Conservation (phyloP, 2,329 filamentous ascomycete genomes). For the Epichloe hybrida region DNA sequence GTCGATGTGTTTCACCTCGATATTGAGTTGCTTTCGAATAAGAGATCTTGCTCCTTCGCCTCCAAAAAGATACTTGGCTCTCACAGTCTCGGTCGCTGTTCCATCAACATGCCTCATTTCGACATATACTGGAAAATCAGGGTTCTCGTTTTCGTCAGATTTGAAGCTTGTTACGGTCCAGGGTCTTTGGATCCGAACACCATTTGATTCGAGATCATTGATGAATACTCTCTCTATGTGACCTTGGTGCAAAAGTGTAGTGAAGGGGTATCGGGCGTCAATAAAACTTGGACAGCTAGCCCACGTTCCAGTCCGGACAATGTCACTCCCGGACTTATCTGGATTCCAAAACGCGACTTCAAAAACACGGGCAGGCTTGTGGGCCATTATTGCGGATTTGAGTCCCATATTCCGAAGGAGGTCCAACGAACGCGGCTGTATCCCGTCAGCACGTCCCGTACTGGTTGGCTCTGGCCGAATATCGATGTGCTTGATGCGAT, state of each 20-base stretch:
- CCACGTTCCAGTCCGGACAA: slow-evolving; percentile 60
- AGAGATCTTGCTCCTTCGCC: slow-evolving; percentile 58
- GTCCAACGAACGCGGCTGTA: slow-evolving; percentile 80
- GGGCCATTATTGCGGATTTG: slow-evolving; percentile 76
- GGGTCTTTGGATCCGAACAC: slow-evolving; percentile 45
- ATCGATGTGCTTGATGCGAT: slow-evolving; percentile 90
- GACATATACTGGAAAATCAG: slow-evolving; percentile 68
- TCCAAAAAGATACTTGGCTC: slow-evolving; percentile 57
- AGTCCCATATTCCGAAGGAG: slow-evolving; percentile 80
- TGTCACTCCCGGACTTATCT: slow-evolving; percentile 37
- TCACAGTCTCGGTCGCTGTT: slow-evolving; percentile 50
- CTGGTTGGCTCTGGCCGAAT: slow-evolving; percentile 73
- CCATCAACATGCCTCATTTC: slow-evolving; percentile 66
- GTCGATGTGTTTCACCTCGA: slow-evolving; percentile 59
- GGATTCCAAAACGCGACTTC: slow-evolving; percentile 66
- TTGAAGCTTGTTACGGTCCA: slow-evolving; percentile 51
- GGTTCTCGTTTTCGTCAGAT: slow-evolving; percentile 40
- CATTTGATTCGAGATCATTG: slow-evolving; percentile 48
- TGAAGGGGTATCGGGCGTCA: slow-evolving; percentile 57
- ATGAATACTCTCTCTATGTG: slow-evolving; percentile 59
- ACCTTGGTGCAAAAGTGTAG: slow-evolving; percentile 58
- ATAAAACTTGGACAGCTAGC: slow-evolving; percentile 80
- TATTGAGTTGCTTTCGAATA: slow-evolving; percentile 49
- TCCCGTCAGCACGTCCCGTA: slow-evolving; percentile 80
- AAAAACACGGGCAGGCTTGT: slow-evolving; percentile 76